These are phyloP conservation scores for Gossypium lobatum DNA, from an alignment of 441 rosid species.

Conservation along the genomic window DNA sequence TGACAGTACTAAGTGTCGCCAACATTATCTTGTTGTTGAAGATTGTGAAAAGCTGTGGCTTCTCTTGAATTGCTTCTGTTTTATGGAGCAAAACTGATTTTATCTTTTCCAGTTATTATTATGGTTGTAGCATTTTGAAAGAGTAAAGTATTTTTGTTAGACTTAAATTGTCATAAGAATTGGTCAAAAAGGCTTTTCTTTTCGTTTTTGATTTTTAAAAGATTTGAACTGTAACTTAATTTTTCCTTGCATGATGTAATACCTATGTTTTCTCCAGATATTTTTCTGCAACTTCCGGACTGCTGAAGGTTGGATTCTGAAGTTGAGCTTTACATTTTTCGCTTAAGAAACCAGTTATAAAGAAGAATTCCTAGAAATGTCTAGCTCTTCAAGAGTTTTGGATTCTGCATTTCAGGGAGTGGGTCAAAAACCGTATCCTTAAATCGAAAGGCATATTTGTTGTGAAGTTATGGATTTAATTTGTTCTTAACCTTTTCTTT, in stretches of 20 bases:
- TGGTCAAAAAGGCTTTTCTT: not conserved
- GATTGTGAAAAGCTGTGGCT: not conserved
- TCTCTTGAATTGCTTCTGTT: not conserved
- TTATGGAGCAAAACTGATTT: not conserved
- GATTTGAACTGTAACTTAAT: not conserved
- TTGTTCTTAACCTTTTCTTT: not conserved
- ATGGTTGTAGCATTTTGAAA: not conserved
- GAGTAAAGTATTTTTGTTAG: not conserved
- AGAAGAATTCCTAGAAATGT: slow-evolving; percentile 40
- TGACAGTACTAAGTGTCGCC: not conserved
- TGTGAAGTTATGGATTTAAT: not conserved
- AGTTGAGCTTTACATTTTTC: slow-evolving; percentile 14
- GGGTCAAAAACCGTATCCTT: slow-evolving; percentile 94
- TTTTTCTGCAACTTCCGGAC: slow-evolving; percentile 19
- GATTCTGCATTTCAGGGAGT: slow-evolving; percentile 97
- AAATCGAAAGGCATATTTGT: slow-evolving; percentile 6
- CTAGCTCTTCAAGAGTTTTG: slow-evolving; percentile 60
- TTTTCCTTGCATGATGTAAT: slow-evolving; percentile 7
- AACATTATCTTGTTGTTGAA: not conserved
- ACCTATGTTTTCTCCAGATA: slow-evolving; percentile 3
- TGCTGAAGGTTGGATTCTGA: slow-evolving; percentile 19
- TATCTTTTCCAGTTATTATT: not conserved
- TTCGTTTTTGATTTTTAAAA: not conserved
- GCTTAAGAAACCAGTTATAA: slow-evolving; percentile 16
- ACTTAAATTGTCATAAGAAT: slow-evolving; percentile 1